These are phyloP conservation scores for Laguncularia racemosa DNA, from an alignment of 345 rosid species.

Conservation along the genomic window DNA sequence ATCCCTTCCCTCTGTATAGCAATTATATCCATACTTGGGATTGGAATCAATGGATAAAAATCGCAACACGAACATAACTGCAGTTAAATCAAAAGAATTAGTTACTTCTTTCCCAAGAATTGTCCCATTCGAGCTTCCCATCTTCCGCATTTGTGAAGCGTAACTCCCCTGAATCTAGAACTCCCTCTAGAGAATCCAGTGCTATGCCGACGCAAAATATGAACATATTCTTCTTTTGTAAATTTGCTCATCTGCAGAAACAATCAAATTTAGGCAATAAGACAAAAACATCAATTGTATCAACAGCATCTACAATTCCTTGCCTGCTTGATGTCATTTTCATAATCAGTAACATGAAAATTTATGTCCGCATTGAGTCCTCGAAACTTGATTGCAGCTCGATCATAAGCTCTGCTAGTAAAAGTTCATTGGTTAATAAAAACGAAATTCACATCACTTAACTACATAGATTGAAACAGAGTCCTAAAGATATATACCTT, in stretches of 20 bases:
- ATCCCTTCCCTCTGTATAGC: background rate
- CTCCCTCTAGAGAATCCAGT: constrained; percentile 67
- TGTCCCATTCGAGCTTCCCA: constrained; percentile 91
- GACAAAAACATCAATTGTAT: background rate
- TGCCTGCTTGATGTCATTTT: constrained; percentile 62
- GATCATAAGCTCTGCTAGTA: constrained; percentile 64
- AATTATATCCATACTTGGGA: no score
- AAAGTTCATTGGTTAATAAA: background rate
- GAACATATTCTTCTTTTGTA: constrained; percentile 72
- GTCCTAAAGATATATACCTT: constrained; percentile 29
- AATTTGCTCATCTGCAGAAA: constrained; percentile 44
- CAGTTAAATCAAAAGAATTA: constrained; percentile 1
- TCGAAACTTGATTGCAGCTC: constrained; percentile 80
- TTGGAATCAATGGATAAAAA: no score
- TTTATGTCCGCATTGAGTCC: constrained; percentile 83
- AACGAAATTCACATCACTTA: background rate
- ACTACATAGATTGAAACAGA: background rate
- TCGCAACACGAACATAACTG: background rate
- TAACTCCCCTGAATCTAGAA: constrained; percentile 67
- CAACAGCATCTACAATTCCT: background rate
- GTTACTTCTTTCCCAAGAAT: constrained; percentile 72
- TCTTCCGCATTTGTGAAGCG: constrained; percentile 68
- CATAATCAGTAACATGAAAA: constrained; percentile 51
- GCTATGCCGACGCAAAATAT: constrained; percentile 66
- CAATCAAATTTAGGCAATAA: background rate